Evolutionary conservation across 192 early-diverging fungal species (phyloP), one percentile per base, ranked within the genome.

Genomic region (Podila verticillata): DNA sequence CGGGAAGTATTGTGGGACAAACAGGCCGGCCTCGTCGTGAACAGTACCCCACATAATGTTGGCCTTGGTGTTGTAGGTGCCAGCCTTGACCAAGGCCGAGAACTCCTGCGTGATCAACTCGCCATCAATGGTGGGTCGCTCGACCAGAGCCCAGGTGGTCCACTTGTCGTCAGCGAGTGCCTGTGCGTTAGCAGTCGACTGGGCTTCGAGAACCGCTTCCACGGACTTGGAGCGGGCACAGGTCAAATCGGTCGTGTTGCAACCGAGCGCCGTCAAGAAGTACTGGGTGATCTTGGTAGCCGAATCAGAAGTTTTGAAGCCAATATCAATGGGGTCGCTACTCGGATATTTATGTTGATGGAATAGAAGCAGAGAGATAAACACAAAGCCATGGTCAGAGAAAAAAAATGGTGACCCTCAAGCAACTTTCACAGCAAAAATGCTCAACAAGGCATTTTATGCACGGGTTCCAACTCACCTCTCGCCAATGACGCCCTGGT

Each of bases 51-150:
- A 71, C 63, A 82, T 60, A 58, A 75, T 72, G 35, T 71, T 70
- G 48, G 74, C 82, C 56, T 78, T 75, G 32, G 63, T 78, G 57
- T 82, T 74, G 63, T 83, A 75, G 5, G 35, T 49, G 15, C 83
- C 83, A 0, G 59, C 35, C 69, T 74, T 81, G 17, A 82, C 70
- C 30, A 78, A 30, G 9, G 39, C 34, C 12, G 65, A 70, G 51
- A 75, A 84, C 22, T 84, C 82, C 9, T 39, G 57, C 5, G 29
- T 26, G 49, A 84, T 77, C 12, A 75, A 28, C 2, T 48, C 28
- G 20, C 74, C 74, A 49, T 84, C 83, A 5, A 77, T 73, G 0
- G 58, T 65, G 19, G 83, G 83, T 28, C 69, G 60, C 17, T 66
- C 17, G 36, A 66, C 67, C 29, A 64, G 22, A 20, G 61, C 51